A percentile compares a stretch with the other conserved stretches of the same genome.
phyloP scores from a whole-genome alignment of 805 yeast species.

The Kluyveromyces dobzhanskii region DNA sequence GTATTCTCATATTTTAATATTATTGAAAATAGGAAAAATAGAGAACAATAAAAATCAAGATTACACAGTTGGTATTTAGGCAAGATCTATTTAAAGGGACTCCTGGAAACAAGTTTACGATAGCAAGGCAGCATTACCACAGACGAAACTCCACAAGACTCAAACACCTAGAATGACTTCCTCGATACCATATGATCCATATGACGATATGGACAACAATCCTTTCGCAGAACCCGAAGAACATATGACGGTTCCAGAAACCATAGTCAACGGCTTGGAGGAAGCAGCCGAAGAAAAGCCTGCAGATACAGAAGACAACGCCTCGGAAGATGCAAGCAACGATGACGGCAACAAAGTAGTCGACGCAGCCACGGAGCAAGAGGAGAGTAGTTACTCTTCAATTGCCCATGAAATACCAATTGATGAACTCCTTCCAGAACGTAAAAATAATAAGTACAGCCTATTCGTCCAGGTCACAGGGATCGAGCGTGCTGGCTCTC shows the following conservation, averaged over 20 bases:
- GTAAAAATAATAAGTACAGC: conserved; percentile 23
- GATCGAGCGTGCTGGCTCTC: conserved; percentile 55
- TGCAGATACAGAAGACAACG: background rate
- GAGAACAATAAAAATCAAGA: too few relatives aligned
- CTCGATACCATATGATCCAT: conserved; percentile 16
- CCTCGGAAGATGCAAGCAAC: background rate
- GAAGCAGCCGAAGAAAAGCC: background rate
- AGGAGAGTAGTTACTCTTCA: conserved; percentile 5
- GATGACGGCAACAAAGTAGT: background rate
- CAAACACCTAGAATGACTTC: conserved; percentile 12
- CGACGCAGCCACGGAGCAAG: conserved; percentile 1
- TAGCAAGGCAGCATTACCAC: too few relatives aligned
- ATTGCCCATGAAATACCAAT: background rate
- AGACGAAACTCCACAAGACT: too few relatives aligned
- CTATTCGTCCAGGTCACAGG: conserved; percentile 52
- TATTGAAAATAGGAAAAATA: too few relatives aligned
- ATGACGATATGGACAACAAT: conserved; percentile 50
- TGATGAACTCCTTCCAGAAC: conserved; percentile 9
- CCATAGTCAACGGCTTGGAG: background rate
- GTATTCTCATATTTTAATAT: too few relatives aligned
- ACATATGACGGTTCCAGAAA: background rate
- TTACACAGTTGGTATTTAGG: too few relatives aligned
- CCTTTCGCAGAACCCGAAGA: conserved; percentile 46
- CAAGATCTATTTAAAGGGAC: too few relatives aligned
- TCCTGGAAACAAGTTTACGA: too few relatives aligned